Base-by-base conservation (phyloP, 208 protist genomes). In the Angomonas ambiguus region DNA sequence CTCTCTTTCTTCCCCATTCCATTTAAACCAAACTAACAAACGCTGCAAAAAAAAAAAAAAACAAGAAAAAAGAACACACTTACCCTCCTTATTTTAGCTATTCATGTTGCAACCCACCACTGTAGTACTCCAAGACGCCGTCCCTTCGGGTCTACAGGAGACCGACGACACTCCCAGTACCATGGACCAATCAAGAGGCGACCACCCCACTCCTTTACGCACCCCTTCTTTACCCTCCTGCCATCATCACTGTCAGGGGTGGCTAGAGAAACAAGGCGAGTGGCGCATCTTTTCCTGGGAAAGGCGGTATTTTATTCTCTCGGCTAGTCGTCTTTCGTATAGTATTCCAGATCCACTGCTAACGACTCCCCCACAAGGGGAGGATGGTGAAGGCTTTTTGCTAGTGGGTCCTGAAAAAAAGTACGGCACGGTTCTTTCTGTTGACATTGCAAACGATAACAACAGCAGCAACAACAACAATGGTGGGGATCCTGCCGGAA, bases 251-350 rank as follows among this genome's bases (percentile, higher is more conserved):
- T 28, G 20, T 31, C 42, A 13, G 24, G 45, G 49, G 0, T 92
- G 74, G 74, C 74, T 92, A 24, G 82, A 89, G 32, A 94, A 94
- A 51, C 78, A 92, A 71, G 78, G 83, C 68, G 80, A 88, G 63
- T 94, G 88, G 88, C 74, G 80, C 10, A 81, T 86, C 65, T 59
- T 73, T 48, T 45, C 38, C 38, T 94, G 87, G 77, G 80, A 92
- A 55, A 56, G 56, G 13, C 82, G 88, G 13, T 92, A 77, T 68
- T 65, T 91, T 35, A 64, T 74, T 10, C 76, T 87, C 2, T 76
- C 88, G 42, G 82, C 81, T 48, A 73, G 75, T 16, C 82, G 80
- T 13, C 62, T 94, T 22, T 73, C 80, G 28, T 91, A 94, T 70
- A 69, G 75, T 22, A 11, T 91, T 2, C 69, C 70, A 32, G n/a